These are phyloP conservation scores for Cercophora newfieldiana DNA, from an alignment of 495 filamentous ascomycete genomes.

Conservation along the genomic window DNA sequence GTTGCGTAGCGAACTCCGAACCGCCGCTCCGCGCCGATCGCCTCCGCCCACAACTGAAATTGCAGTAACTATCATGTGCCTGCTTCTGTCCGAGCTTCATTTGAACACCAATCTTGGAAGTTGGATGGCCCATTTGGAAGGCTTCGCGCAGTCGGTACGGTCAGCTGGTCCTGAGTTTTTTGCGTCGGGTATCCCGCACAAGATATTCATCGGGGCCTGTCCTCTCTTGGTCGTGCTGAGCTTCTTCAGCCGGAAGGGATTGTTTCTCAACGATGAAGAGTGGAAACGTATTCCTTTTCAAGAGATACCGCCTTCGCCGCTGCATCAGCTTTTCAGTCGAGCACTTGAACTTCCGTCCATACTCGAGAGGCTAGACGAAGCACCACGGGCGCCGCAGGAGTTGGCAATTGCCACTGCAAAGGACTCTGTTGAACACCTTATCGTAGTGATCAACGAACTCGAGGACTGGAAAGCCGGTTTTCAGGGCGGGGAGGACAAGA, in stretches of 20 bases:
- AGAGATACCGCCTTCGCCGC: slow-evolving; percentile 25
- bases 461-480: slow-evolving; percentile 21
- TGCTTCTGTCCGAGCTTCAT: slow-evolving; percentile 37
- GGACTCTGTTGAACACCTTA: slow-evolving; percentile 1
- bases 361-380: slow-evolving; percentile 19
- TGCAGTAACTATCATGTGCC: slow-evolving; percentile 41
- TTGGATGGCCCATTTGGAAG: slow-evolving; percentile 34
- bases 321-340: slow-evolving; percentile 36
- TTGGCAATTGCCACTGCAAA: background rate
- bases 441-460: slow-evolving; percentile 14
- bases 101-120: slow-evolving; percentile 28
- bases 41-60: slow-evolving; percentile 20
- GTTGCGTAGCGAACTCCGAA: slow-evolving; percentile 27
- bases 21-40: slow-evolving; percentile 1
- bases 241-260: slow-evolving; percentile 21
- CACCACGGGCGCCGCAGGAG: background rate
- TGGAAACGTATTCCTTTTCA: slow-evolving; percentile 37
- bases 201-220: slow-evolving; percentile 39
- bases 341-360: slow-evolving; percentile 33
- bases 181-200: slow-evolving; percentile 31
- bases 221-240: slow-evolving; percentile 32
- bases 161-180: slow-evolving; percentile 29
- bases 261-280: slow-evolving; percentile 28
- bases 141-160: slow-evolving; percentile 31
- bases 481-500: background rate